These are phyloP conservation scores for carrot (Daucus carota) DNA, from an alignment of 129 eudicot genomes.

Conservation along the genomic window DNA sequence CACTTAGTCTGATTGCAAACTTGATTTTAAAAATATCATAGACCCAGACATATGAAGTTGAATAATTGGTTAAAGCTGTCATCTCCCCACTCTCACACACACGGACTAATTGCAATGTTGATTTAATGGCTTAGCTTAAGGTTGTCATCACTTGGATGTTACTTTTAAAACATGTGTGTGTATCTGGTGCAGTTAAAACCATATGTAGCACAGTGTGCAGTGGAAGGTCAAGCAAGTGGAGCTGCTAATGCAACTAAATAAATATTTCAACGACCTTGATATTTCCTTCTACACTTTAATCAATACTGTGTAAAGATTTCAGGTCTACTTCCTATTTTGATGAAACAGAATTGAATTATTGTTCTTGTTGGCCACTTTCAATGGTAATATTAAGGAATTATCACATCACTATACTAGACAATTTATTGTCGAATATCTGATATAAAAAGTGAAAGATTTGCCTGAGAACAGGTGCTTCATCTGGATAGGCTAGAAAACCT, in stretches of 20 bases:
- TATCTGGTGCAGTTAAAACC: constrained; percentile 4
- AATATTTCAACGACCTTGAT: neutral
- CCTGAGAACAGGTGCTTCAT: no score
- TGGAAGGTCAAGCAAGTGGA: neutral
- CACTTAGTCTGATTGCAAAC: no score
- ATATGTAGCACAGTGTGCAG: neutral
- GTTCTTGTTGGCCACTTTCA: neutral
- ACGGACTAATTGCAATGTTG: neutral
- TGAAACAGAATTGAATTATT: neutral
- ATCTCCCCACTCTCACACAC: no score
- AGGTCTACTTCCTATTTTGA: neutral
- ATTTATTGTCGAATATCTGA: no score
- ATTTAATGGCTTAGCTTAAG: neutral
- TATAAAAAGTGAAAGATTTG: no score
- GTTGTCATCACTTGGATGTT: neutral
- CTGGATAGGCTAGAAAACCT: no score
- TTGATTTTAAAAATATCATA: no score
- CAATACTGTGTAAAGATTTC: neutral
- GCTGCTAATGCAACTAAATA: neutral
- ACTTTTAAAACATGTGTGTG: neutral
- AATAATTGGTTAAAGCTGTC: no score
- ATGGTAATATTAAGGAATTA: neutral
- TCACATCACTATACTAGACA: no score
- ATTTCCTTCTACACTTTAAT: neutral
- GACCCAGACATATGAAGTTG: no score